Evolutionary conservation across 2,329 filamentous ascomycete genomes (phyloP), one percentile per base, ranked within the genome.

Genomic region (Phyllosticta citriasiana): DNA sequence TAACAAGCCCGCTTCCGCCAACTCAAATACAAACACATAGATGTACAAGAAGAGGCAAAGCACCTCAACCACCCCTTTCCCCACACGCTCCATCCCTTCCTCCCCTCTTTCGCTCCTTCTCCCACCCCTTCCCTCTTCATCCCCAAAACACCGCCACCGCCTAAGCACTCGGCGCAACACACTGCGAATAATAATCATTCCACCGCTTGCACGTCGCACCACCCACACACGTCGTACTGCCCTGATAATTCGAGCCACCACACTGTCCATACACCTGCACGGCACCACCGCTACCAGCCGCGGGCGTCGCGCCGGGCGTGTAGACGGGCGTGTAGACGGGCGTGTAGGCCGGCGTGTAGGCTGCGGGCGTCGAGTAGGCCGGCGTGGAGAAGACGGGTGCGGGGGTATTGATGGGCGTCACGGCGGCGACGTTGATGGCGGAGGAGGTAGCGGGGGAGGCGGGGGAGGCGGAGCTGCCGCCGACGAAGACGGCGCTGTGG

Each of bases 131-230:
- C 26, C 4, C 9, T 8, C 9, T 30, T 8, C 27, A 7, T 2
- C 27, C 4, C 27, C 27, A 30, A 30, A 30, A n/a, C n/a, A n/a
- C n/a, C n/a, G n/a, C n/a, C 27, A 30, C 3, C 27, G 1, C 27
- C 27, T 30, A 30, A 4, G 27, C 27, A 30, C 27, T 30, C 6
- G 6, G 2, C 51, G 51, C 51, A 22, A 56, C 22, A 62, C 76
- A 78, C 67, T 78, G 76, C 27, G 64, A 71, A 66, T 78, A 78
- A 65, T 73, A 78, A 1, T 67, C 64, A 67, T 77, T 77, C 47
- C 58, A 64, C 1, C 64, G 63, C 35, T 69, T 67, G 67, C 76
- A 78, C 6, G 66, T 66, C 22, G 60, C 62, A 10, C 74, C 76
- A 33, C 65, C 53, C 4, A 68, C 69, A 55, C 76, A 78, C 24